A percentile compares a stretch with the other conserved stretches of the same genome.
Evolutionary conservation across 225 moss, liverwort and hornwort species (phyloP).

Genomic region (Pseudoscleropodium purum): DNA sequence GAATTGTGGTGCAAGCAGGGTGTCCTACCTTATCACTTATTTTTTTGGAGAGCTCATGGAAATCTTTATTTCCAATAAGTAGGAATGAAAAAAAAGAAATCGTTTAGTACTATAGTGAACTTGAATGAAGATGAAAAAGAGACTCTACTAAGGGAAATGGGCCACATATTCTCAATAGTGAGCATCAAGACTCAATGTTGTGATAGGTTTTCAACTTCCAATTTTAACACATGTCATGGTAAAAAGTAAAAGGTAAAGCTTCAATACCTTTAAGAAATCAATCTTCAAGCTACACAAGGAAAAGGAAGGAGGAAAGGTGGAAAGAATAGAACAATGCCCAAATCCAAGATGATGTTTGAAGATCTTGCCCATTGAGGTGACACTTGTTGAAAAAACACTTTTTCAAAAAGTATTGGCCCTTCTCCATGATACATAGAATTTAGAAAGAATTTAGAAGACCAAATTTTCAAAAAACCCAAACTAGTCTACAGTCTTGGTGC

Average conservation of each 20-base stretch:
- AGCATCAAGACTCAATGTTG: not conserved
- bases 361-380: not conserved
- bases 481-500: rapidly evolving
- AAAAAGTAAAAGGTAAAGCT: not conserved
- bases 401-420: too few relatives aligned
- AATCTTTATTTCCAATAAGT: not conserved
- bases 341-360: not conserved
- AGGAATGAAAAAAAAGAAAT: not conserved
- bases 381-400: not conserved
- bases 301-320: not conserved
- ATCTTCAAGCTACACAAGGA: not conserved
- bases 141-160: rapidly evolving
- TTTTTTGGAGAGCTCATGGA: not conserved
- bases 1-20: rapidly evolving
- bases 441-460: not conserved
- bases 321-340: not conserved
- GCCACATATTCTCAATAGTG: not conserved
- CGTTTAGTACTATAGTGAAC: not conserved
- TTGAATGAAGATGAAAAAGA: not conserved
- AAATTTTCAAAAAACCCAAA: not conserved
- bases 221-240: rapidly evolving
- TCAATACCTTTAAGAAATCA: too few relatives aligned
- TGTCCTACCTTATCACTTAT: rapidly evolving
- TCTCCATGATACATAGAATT: not conserved
- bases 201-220: not conserved